phyloP scores from a whole-genome alignment of 1,284 basidiomycete species.

The Austroboletus niveus region DNA sequence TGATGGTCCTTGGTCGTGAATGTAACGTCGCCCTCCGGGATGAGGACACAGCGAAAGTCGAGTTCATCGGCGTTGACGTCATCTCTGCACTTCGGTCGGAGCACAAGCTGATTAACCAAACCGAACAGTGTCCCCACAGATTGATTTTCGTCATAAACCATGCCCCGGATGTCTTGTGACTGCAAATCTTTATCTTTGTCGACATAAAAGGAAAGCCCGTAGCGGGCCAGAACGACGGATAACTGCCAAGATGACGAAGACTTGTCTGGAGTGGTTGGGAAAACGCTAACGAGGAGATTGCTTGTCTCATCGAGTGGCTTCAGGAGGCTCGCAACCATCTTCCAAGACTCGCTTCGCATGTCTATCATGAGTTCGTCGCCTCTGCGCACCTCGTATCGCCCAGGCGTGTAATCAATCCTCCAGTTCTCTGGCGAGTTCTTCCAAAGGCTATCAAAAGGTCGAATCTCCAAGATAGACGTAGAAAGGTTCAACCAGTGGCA shows the following conservation, averaged over 20 bases:
- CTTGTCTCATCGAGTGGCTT: conserved; percentile 30
- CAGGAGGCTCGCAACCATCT: conserved; percentile 30
- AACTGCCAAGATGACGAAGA: conserved; percentile 6
- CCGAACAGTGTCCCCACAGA: conserved; percentile 25
- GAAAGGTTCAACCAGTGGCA: conserved; percentile 40
- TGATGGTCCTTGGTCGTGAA: conserved; percentile 23
- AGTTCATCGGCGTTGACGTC: conserved; percentile 8
- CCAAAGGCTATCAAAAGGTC: conserved; percentile 31
- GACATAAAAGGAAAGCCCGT: conserved; percentile 34
- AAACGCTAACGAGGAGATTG: conserved; percentile 26
- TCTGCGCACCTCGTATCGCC: conserved; percentile 8
- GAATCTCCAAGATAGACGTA: conserved; percentile 35
- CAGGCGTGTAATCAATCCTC: conserved; percentile 6
- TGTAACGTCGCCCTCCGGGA: conserved; percentile 38
- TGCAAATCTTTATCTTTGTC: conserved; percentile 26
- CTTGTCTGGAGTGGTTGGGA: conserved; percentile 3
- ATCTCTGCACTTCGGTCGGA: conserved; percentile 23
- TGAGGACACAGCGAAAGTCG: conserved; percentile 33
- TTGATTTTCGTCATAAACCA: conserved; percentile 25
- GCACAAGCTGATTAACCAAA: conserved; percentile 39
- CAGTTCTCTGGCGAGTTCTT: conserved; percentile 13
- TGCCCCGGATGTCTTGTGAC: conserved; percentile 21
- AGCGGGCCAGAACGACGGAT: conserved; percentile 42
- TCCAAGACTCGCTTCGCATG: conserved; percentile 30
- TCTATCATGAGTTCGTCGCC: conserved; percentile 25